A percentile compares a stretch with the other conserved stretches of the same genome.
These are phyloP conservation scores for Podila minutissima DNA, from an alignment of 192 early-diverging fungal genomes.

Conservation along the genomic window DNA sequence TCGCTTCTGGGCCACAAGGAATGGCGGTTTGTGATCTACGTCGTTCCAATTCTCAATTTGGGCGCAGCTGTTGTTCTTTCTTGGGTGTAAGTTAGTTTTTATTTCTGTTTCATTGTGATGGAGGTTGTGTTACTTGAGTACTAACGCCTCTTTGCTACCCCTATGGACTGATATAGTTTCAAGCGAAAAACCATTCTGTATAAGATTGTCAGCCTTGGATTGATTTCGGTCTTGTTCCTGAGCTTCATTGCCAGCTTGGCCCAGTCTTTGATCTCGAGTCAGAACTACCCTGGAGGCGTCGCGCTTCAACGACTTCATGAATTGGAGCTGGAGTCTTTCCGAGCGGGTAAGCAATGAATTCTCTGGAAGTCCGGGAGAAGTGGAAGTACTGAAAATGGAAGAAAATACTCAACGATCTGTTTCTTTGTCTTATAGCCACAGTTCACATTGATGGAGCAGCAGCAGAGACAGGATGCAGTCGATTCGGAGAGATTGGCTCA, in stretches of 20 bases:
- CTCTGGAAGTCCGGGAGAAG: too few species aligned
- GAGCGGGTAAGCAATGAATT: slow-evolving; percentile 11
- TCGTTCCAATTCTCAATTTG: slow-evolving; percentile 82
- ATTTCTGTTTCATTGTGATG: slow-evolving; percentile 1
- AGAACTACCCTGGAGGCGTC: slow-evolving; percentile 92
- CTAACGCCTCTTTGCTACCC: background rate
- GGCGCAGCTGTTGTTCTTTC: slow-evolving; percentile 68
- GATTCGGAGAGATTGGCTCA: slow-evolving; percentile 71
- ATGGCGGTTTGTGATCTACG: slow-evolving; percentile 93
- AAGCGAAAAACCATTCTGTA: slow-evolving; percentile 53
- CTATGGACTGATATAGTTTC: slow-evolving; percentile 2
- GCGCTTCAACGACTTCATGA: slow-evolving; percentile 75
- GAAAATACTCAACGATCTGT: background rate
- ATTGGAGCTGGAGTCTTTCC: slow-evolving; percentile 32
- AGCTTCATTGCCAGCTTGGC: slow-evolving; percentile 39
- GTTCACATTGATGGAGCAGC: slow-evolving; percentile 79
- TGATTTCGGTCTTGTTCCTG: slow-evolving; percentile 23
- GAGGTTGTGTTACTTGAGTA: background rate
- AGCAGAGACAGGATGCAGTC: slow-evolving; percentile 86
- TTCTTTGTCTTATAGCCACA: slow-evolving; percentile 23
- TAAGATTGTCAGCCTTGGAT: slow-evolving; percentile 18
- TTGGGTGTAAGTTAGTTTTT: slow-evolving; percentile 48
- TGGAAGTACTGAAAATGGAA: background rate
- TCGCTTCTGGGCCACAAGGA: slow-evolving; percentile 93
- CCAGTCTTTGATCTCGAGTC: slow-evolving; percentile 68